These are phyloP conservation scores for Kwoniella europaea DNA, from an alignment of 768 basidiomycete species.

Conservation along the genomic window DNA sequence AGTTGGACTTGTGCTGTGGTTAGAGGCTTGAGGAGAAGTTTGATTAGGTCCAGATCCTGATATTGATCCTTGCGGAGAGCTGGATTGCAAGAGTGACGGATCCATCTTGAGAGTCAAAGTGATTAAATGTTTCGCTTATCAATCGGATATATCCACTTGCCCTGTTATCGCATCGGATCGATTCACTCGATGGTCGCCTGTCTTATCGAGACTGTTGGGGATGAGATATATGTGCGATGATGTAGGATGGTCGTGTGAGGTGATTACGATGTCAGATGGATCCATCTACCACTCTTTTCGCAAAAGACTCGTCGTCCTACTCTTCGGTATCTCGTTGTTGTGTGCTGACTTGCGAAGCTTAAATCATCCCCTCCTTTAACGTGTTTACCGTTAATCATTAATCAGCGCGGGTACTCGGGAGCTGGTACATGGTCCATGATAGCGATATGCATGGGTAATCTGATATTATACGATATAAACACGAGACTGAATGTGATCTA, in stretches of 20 bases:
- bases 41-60: neutral
- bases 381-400: neutral
- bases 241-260: constrained; percentile 14
- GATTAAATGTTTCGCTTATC: neutral
- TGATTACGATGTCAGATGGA: neutral
- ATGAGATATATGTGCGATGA: neutral
- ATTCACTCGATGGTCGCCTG: neutral
- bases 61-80: neutral
- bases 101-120: neutral
- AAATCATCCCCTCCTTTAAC: constrained; percentile 1
- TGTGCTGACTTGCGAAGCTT: neutral
- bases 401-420: too few species aligned
- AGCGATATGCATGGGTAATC: neutral
- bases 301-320: neutral
- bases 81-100: neutral
- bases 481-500: neutral
- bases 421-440: neutral
- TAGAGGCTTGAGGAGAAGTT: neutral
- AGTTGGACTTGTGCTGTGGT: neutral
- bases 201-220: neutral
- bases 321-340: too few species aligned
- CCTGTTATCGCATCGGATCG: neutral
- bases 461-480: neutral
- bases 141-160: neutral
- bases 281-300: too few species aligned